phyloP scores from a whole-genome alignment of 495 filamentous ascomycete species.

The Xylaria longipes region DNA sequence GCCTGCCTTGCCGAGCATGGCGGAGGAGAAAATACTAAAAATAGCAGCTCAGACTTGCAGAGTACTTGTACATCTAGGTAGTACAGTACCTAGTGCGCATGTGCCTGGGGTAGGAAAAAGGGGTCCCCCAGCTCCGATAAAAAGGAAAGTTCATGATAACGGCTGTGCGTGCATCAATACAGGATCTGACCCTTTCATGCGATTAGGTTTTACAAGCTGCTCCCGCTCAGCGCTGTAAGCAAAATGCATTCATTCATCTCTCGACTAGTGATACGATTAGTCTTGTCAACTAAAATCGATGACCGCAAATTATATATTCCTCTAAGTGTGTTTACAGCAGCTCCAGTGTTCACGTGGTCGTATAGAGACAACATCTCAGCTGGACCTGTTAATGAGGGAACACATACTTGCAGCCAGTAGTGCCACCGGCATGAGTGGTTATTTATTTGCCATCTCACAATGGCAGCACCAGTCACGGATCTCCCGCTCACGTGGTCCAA shows the following conservation, averaged over 20 bases:
- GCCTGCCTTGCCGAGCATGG: background rate
- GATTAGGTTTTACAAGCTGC: background rate
- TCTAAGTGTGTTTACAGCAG: background rate
- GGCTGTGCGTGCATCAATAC: background rate
- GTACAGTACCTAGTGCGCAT: too few relatives aligned
- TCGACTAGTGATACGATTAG: background rate
- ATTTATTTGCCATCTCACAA: constrained; percentile 30
- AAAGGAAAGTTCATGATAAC: background rate
- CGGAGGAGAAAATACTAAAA: constrained; percentile 8
- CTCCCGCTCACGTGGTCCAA: constrained; percentile 11
- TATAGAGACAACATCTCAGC: background rate
- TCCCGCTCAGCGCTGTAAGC: background rate
- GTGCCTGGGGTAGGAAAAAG: background rate
- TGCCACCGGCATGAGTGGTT: constrained; percentile 13
- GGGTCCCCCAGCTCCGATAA: constrained; percentile 6
- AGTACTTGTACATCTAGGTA: background rate
- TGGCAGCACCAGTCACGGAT: constrained; percentile 12
- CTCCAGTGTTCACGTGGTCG: too few relatives aligned
- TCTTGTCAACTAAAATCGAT: background rate
- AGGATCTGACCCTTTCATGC: constrained; percentile 8
- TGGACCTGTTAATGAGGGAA: background rate
- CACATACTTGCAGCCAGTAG: background rate
- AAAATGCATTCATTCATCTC: background rate
- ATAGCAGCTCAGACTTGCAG: background rate
- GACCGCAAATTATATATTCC: background rate